Conservation (phyloP, 345 rosid species). For the Rhizophora mangle region DNA sequence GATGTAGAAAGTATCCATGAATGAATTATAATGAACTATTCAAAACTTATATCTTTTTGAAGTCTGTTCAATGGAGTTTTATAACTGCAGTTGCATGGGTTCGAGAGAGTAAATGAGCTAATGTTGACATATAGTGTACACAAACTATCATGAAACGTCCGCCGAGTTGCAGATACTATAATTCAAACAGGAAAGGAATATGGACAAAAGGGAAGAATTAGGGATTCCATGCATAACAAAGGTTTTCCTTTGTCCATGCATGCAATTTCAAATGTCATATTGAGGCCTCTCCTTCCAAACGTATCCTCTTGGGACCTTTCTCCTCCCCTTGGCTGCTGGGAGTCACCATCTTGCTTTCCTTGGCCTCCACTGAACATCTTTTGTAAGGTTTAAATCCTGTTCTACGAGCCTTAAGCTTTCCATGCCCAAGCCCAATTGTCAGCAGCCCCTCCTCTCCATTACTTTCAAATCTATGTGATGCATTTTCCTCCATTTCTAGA, state of each 20-base stretch:
- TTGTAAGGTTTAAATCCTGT: conserved; percentile 95
- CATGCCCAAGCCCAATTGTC: conserved; percentile 52
- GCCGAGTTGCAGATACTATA: conserved; percentile 31
- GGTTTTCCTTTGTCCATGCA: conserved; percentile 33
- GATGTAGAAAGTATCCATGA: neutral
- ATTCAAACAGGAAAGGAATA: conserved; percentile 23
- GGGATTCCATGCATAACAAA: conserved; percentile 28
- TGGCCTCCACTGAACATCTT: conserved; percentile 81
- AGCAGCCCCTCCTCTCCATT: conserved; percentile 40
- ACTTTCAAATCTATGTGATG: conserved; percentile 15
- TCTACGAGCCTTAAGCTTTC: conserved; percentile 51
- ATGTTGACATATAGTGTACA: conserved; percentile 40
- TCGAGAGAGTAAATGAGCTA: conserved; percentile 27
- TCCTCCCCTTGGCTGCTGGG: conserved; percentile 54
- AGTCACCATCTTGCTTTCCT: conserved; percentile 46
- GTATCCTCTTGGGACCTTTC: conserved; percentile 76
- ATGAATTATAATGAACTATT: conserved; percentile 4
- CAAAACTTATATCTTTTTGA: conserved; percentile 24
- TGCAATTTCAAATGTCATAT: conserved; percentile 40
- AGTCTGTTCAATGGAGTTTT: conserved; percentile 17
- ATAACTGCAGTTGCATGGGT: conserved; percentile 29
- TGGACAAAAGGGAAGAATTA: conserved; percentile 25
- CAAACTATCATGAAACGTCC: conserved; percentile 39
- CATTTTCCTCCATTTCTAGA: conserved; percentile 42
- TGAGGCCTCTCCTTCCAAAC: conserved; percentile 65